Percentiles rank a stretch among this genome's conserved stretches.
Evolutionary conservation across 2,329 filamentous ascomycete species (phyloP).

Genomic region (Fusarium siculi): DNA sequence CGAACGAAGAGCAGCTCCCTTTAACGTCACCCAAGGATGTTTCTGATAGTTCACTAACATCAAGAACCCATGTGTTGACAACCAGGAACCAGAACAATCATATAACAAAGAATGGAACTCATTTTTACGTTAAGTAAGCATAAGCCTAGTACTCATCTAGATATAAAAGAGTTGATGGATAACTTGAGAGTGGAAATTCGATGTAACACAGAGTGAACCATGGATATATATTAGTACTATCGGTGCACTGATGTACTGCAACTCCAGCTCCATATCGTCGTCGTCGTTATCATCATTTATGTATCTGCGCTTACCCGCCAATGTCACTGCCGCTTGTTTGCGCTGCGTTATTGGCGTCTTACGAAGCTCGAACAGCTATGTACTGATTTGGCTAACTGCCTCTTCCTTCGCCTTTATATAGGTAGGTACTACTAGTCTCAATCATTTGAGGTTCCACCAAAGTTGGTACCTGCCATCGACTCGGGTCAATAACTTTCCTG

Average conservation of each 20-base stretch:
- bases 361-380: neutral
- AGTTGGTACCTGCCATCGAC: constrained; percentile 2
- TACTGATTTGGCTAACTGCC: neutral
- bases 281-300: neutral
- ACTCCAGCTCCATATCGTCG: neutral
- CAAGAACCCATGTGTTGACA: neutral
- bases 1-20: neutral
- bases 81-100: neutral
- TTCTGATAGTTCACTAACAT: neutral
- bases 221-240: neutral
- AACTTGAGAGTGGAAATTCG: neutral
- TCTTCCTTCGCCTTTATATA: neutral
- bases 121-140: no score
- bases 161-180: neutral
- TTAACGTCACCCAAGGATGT: neutral
- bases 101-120: neutral
- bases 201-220: neutral
- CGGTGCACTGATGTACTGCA: neutral
- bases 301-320: neutral
- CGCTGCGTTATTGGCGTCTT: constrained; percentile 8
- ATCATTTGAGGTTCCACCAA: constrained; percentile 6
- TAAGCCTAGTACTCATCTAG: neutral
- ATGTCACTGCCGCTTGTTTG: constrained; percentile 8
- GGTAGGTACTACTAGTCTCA: neutral
- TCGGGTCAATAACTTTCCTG: neutral